Evolutionary conservation across 345 rosid genomes (phyloP).

Genomic region (Acer negundo): DNA sequence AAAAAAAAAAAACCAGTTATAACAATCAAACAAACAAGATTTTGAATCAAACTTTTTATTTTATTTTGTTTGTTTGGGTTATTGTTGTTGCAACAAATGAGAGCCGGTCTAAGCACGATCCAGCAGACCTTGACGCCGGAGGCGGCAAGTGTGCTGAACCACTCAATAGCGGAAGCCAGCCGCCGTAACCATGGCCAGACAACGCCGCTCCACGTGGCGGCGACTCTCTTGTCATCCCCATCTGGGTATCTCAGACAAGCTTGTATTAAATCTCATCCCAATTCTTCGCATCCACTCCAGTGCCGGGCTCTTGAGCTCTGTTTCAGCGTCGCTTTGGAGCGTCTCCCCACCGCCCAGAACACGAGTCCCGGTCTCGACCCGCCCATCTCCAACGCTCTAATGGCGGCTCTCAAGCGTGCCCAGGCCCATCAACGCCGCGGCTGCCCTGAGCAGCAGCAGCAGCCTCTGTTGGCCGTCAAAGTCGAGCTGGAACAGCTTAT

Average conservation of each 20-base stretch:
- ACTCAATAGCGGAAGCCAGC: conserved; percentile 83
- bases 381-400: conserved; percentile 90
- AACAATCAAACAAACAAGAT: conserved; percentile 13
- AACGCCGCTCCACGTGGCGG: conserved; percentile 96
- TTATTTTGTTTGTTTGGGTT: not conserved
- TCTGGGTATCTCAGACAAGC: conserved; percentile 95
- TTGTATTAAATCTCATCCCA: conserved; percentile 96
- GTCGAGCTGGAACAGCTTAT: conserved; percentile 97
- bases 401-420: conserved; percentile 97
- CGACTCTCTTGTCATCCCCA: conserved; percentile 76
- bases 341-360: conserved; percentile 70
- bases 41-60: not conserved
- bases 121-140: conserved; percentile 98
- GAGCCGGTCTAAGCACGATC: conserved; percentile 92
- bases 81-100: conserved; percentile 49
- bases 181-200: conserved; percentile 96
- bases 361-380: conserved; percentile 60
- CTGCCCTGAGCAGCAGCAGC: conserved; percentile 98
- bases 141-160: conserved; percentile 87
- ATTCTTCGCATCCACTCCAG: conserved; percentile 98
- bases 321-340: conserved; percentile 96
- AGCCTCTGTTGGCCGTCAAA: conserved; percentile 89
- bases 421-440: conserved; percentile 99
- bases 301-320: conserved; percentile 99
- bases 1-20: not conserved